Evolutionary conservation across 2,329 filamentous ascomycete species (phyloP).

Genomic region (Trematosphaeria pertusa): DNA sequence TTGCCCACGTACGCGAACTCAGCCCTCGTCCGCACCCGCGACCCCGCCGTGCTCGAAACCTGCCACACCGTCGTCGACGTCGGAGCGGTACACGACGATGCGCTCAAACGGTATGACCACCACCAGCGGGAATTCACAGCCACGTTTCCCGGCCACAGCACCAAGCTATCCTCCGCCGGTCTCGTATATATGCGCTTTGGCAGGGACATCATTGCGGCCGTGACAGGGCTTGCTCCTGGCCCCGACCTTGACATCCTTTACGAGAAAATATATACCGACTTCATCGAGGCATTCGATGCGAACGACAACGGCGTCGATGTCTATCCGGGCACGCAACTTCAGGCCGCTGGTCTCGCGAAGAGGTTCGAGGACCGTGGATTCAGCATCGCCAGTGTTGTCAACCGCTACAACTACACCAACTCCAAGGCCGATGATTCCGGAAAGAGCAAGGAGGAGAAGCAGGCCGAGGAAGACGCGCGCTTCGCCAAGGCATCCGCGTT

Average conservation of each 20-base stretch:
- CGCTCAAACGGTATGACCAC: conserved; percentile 86
- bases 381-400: conserved; percentile 85
- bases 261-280: conserved; percentile 88
- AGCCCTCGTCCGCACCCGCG: conserved; percentile 83
- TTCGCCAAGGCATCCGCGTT: conserved; percentile 80
- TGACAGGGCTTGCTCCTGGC: conserved; percentile 66
- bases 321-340: conserved; percentile 75
- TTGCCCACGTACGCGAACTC: conserved; percentile 81
- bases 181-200: conserved; percentile 97
- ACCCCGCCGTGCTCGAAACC: conserved; percentile 75
- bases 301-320: conserved; percentile 94
- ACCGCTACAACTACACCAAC: conserved; percentile 76
- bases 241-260: conserved; percentile 77
- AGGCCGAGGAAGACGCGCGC: conserved; percentile 79
- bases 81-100: conserved; percentile 88
- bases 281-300: conserved; percentile 94
- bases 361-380: conserved; percentile 85
- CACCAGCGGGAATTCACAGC: conserved; percentile 91
- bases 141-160: conserved; percentile 81
- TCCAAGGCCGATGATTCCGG: conserved; percentile 51
- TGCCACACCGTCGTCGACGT: conserved; percentile 98
- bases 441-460: conserved; percentile 53
- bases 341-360: conserved; percentile 77
- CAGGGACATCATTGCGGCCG: conserved; percentile 76
- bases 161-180: conserved; percentile 92